Percentiles rank a stretch among this genome's conserved stretches.
Conservation (phyloP, 805 yeast genomes). For the Torulaspora gathmanii region DNA sequence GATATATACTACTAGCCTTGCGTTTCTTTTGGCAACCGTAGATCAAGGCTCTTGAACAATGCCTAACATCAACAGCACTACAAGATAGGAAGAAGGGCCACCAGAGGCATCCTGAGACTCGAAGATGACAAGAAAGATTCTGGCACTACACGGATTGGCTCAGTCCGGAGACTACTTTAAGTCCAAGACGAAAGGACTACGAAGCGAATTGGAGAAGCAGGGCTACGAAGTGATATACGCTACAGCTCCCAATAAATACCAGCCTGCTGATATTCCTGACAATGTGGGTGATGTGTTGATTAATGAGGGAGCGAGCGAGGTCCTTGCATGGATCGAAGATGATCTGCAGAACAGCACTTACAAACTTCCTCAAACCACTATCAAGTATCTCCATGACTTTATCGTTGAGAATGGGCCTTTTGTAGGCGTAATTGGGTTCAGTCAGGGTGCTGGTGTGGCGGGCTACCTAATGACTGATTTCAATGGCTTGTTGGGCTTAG, state of each 20-base stretch:
- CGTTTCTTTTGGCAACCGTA: constrained; percentile 1
- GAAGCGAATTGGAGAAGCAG: constrained; percentile 54
- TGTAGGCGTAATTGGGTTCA: constrained; percentile 82
- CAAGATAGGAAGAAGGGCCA: background rate
- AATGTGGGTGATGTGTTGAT: constrained; percentile 34
- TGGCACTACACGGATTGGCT: constrained; percentile 87
- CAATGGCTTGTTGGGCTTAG: constrained; percentile 40
- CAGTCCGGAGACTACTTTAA: constrained; percentile 78
- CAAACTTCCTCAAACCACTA: constrained; percentile 35
- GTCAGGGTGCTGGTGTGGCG: constrained; percentile 92
- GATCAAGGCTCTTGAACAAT: constrained; percentile 1
- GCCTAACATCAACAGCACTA: background rate
- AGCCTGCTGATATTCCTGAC: constrained; percentile 60
- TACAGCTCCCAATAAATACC: constrained; percentile 65
- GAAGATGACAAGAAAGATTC: constrained; percentile 44
- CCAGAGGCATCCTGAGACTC: background rate
- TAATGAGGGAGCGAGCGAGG: constrained; percentile 28
- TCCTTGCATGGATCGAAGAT: constrained; percentile 64
- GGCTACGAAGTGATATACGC: constrained; percentile 70
- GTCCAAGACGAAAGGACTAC: constrained; percentile 78
- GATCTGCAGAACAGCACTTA: constrained; percentile 40
- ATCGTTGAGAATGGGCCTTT: constrained; percentile 64
- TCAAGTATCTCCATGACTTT: constrained; percentile 42
- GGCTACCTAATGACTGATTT: constrained; percentile 57
- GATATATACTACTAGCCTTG: background rate